Evolutionary conservation across 257 asterid genomes (phyloP).

Genomic region (Ilex aquifolium): DNA sequence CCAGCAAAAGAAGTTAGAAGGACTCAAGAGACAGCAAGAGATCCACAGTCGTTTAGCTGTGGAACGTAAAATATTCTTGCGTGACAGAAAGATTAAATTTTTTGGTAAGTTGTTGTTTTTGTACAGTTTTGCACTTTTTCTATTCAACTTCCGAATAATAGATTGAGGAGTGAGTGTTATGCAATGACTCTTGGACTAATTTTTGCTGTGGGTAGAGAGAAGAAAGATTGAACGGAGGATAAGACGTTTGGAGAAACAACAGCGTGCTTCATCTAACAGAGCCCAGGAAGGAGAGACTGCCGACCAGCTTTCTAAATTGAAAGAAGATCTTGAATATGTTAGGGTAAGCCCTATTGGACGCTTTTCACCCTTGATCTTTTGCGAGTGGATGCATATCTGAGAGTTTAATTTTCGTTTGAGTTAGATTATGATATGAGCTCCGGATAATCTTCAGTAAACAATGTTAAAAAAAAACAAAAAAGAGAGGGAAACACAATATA

Average conservation of each 20-base stretch:
- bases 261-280: constrained; percentile 57
- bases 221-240: constrained; percentile 82
- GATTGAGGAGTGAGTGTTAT: not conserved
- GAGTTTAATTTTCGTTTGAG: no score
- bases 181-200: constrained; percentile 6
- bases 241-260: constrained; percentile 81
- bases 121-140: constrained; percentile 1
- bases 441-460: no score
- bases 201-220: constrained; percentile 50
- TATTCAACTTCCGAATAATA: constrained; percentile 3
- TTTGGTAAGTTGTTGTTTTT: constrained; percentile 48
- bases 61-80: constrained; percentile 67
- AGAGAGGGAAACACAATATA: no score
- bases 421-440: no score
- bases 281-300: constrained; percentile 64
- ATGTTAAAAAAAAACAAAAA: no score
- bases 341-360: constrained; percentile 35
- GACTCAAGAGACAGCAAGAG: constrained; percentile 79
- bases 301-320: constrained; percentile 60
- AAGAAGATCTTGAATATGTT: constrained; percentile 95
- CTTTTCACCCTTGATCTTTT: constrained; percentile 1
- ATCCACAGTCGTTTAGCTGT: constrained; percentile 62
- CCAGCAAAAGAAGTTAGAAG: constrained; percentile 75
- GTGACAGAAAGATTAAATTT: constrained; percentile 52
- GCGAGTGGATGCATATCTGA: no score